Conservation (phyloP, 805 yeast genomes). For the Suhomyces kilbournensis region DNA sequence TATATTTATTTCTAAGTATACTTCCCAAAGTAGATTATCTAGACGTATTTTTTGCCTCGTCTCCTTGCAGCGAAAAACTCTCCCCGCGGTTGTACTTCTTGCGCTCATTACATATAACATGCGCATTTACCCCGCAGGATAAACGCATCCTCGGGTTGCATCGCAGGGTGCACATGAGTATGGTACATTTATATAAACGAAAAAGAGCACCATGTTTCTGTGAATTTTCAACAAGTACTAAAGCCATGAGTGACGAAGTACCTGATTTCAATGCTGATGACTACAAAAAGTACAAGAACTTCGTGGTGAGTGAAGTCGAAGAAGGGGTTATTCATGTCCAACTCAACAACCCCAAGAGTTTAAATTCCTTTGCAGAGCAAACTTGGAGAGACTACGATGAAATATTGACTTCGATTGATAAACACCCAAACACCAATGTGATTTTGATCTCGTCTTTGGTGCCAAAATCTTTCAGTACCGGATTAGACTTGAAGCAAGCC, state of each 20-base stretch:
- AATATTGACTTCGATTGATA: slow-evolving; percentile 45
- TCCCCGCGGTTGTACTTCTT: background rate
- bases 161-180: background rate
- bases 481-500: slow-evolving; percentile 54
- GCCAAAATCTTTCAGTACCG: slow-evolving; percentile 60
- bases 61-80: background rate
- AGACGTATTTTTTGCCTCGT: background rate
- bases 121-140: background rate
- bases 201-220: background rate
- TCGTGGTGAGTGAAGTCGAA: slow-evolving; percentile 40
- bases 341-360: slow-evolving; percentile 56
- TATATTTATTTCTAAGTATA: background rate
- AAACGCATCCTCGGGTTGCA: background rate
- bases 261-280: slow-evolving; percentile 10
- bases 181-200: background rate
- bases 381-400: slow-evolving; percentile 58
- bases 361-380: slow-evolving; percentile 55
- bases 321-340: slow-evolving; percentile 55
- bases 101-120: background rate
- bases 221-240: background rate
- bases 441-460: slow-evolving; percentile 54
- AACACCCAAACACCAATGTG: slow-evolving; percentile 44
- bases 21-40: background rate
- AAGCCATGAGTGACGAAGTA: slow-evolving; percentile 1
- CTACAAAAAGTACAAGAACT: slow-evolving; percentile 23